A percentile compares a stretch with the other conserved stretches of the same genome.
These are phyloP conservation scores for Trichoderma koningii DNA, from an alignment of 2,329 filamentous ascomycete species.

Conservation along the genomic window DNA sequence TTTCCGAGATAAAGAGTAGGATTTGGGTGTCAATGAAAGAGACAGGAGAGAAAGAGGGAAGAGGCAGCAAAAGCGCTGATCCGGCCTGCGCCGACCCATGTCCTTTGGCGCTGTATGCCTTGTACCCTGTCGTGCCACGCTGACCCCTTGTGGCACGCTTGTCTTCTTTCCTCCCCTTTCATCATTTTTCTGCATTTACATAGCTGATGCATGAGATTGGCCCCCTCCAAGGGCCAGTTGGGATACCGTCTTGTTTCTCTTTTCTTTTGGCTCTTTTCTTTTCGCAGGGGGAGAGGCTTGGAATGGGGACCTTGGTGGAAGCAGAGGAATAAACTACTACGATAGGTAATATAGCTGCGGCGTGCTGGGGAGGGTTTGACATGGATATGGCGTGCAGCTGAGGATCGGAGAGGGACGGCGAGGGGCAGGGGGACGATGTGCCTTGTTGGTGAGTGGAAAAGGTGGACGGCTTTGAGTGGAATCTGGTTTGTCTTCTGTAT, in stretches of 20 bases:
- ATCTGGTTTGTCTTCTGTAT: too few species aligned
- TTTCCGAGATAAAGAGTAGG: not conserved
- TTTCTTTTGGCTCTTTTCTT: not conserved
- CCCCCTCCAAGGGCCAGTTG: too few species aligned
- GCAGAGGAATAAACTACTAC: too few species aligned
- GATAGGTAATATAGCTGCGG: not conserved
- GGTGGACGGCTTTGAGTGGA: too few species aligned
- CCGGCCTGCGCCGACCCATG: constrained; percentile 14
- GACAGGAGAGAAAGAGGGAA: not conserved
- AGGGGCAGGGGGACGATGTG: not conserved
- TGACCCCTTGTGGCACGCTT: not conserved
- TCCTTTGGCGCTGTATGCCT: not conserved
- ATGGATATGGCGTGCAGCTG: constrained; percentile 10
- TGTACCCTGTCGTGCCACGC: not conserved
- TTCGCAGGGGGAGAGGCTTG: not conserved
- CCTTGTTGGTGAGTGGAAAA: too few species aligned
- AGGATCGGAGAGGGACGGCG: not conserved
- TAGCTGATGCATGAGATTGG: too few species aligned
- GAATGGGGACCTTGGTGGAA: not conserved
- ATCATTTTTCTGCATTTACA: not conserved
- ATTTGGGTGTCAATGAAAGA: too few species aligned
- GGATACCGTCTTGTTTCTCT: not conserved
- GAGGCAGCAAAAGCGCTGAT: not conserved
- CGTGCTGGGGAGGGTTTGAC: not conserved
- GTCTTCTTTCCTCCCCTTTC: not conserved